These are phyloP conservation scores for Myriangium duriaei DNA, from an alignment of 2,329 filamentous ascomycete species.

Conservation along the genomic window DNA sequence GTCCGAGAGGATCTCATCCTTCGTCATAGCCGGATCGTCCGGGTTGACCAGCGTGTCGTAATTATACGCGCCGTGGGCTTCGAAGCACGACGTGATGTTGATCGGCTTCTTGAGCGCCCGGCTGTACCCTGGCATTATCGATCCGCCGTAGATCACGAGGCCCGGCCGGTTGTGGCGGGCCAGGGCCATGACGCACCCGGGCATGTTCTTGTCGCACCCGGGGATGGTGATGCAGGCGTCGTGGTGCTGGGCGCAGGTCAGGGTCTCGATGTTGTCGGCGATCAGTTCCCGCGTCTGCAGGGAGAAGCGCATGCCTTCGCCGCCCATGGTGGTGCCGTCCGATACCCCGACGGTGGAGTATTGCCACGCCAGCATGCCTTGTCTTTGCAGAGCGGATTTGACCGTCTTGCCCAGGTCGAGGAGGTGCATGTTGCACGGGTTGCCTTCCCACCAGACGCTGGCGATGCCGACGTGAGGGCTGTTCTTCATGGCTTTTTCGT, in stretches of 20 bases:
- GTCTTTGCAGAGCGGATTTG: constrained; percentile 66
- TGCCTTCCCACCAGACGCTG: constrained; percentile 95
- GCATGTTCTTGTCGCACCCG: constrained; percentile 99
- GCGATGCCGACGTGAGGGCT: constrained; percentile 84
- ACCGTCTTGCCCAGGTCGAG: constrained; percentile 78
- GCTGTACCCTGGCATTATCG: constrained; percentile 78
- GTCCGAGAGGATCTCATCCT: constrained; percentile 72
- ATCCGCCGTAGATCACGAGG: constrained; percentile 90
- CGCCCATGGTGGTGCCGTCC: constrained; percentile 91
- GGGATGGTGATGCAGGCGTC: constrained; percentile 92
- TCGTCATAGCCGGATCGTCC: constrained; percentile 53
- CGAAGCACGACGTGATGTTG: constrained; percentile 82
- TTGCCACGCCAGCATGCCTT: constrained; percentile 87
- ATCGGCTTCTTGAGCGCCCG: constrained; percentile 62
- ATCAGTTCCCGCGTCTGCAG: constrained; percentile 7
- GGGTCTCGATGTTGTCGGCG: constrained; percentile 75
- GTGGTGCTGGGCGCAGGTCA: constrained; percentile 83
- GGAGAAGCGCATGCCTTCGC: constrained; percentile 89
- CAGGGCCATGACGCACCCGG: constrained; percentile 83
- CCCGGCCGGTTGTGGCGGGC: constrained; percentile 84
- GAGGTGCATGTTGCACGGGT: constrained; percentile 68
- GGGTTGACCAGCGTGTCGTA: constrained; percentile 65
- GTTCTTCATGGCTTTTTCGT: constrained; percentile 74
- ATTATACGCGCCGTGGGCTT: constrained; percentile 69
- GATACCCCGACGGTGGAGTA: constrained; percentile 86